Base-by-base conservation (phyloP, 2,329 filamentous ascomycete species). In the Penicillium thymicola region DNA sequence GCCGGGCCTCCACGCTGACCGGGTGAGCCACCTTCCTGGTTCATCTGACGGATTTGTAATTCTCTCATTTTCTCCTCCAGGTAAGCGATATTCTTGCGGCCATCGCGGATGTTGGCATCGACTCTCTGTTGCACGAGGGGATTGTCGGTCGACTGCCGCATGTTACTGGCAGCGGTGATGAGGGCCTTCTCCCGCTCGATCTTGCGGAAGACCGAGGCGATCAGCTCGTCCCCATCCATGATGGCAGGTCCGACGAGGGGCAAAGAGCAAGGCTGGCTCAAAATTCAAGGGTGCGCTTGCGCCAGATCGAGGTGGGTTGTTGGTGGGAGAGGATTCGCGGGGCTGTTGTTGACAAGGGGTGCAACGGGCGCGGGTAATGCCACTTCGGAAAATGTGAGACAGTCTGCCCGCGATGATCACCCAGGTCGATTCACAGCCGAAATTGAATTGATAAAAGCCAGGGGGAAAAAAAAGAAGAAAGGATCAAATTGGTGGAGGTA, bases 101-200 rank as follows among this genome's bases (percentile, higher is more conserved):
- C 91, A 77, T 97, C 93, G 72, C 92, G 89, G 77, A 99, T 95
- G 78, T 97, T 92, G 61, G 88, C 89, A 72, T 97, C 93, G 74
- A 96, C 86, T 70, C 91, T 86, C 67, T 92, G 92, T 71, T 92
- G 89, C 63, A 97, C 93, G 60, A 87, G 84, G 66, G 92, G 89
- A 76, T 99, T 99, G 79, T 91, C 90, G 67, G 93, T 97, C 75
- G 94, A 92, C 78, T 92, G 89, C 77, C 92, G 89, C 92, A 99
- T 96, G 68, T 89, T 86, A 78, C 90, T 94, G 66, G 93, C 93
- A 69, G 91, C 93, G 76, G 89, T 89, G 81, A 99, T 94, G 71
- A 97, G 87, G 69, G 89, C 89, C 82, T 92, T 93, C 79, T 99
- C 94, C 75, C 93, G 88, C 82, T 97, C 91, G 77, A 99, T 97